Percentiles rank a stretch among this genome's conserved stretches.
Evolutionary conservation across 2,329 filamentous ascomycete species (phyloP).

Genomic region (Arthroderma sp.): DNA sequence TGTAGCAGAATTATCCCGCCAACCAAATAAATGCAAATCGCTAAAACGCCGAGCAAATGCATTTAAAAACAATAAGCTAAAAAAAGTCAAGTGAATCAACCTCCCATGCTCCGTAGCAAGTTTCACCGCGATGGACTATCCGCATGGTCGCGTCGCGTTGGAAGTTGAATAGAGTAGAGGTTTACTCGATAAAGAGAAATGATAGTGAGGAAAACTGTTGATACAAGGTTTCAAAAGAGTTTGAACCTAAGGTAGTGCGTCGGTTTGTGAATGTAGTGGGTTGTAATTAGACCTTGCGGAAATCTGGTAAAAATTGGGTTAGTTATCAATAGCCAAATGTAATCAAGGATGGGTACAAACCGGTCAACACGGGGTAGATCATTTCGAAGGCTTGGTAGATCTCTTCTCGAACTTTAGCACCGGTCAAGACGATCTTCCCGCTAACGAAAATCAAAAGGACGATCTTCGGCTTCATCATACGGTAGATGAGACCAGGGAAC

Average conservation of each 20-base stretch:
- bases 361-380: constrained; percentile 91
- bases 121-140: too few relatives aligned
- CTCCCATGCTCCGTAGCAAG: too few relatives aligned
- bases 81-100: constrained; percentile 13
- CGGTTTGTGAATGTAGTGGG: constrained; percentile 4
- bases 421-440: constrained; percentile 95
- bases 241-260: neutral
- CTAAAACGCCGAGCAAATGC: constrained; percentile 34
- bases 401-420: constrained; percentile 94
- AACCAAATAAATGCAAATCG: constrained; percentile 18
- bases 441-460: constrained; percentile 95
- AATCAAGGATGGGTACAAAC: constrained; percentile 35
- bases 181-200: constrained; percentile 1
- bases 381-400: constrained; percentile 95
- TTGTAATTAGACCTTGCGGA: constrained; percentile 44
- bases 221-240: constrained; percentile 14
- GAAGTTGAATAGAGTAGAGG: neutral
- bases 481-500: constrained; percentile 98
- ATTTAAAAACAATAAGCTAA: constrained; percentile 18
- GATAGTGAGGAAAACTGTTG: constrained; percentile 14
- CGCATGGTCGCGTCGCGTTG: too few relatives aligned
- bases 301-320: constrained; percentile 35
- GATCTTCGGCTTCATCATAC: constrained; percentile 99
- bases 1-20: neutral
- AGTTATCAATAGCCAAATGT: constrained; percentile 1